Conservation (phyloP, 306 rosid genomes). For the Cotoneaster glaucophyllus region DNA sequence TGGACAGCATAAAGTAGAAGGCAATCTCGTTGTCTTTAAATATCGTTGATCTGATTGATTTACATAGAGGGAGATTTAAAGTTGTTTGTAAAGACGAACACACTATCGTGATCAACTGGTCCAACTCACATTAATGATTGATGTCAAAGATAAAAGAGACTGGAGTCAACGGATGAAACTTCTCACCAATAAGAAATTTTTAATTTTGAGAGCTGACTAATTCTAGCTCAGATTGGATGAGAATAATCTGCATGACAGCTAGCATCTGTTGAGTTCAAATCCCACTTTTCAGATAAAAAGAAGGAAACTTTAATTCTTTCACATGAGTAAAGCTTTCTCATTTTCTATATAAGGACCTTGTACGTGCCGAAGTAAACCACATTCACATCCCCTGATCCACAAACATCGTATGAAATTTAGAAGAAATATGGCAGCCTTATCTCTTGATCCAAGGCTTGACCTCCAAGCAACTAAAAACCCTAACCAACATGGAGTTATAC, state of each 20-base stretch:
- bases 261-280: background rate
- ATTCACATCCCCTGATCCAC: constrained; percentile 14
- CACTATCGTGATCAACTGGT: no score
- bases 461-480: constrained; percentile 22
- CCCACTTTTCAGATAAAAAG: no score
- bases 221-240: background rate
- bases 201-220: background rate
- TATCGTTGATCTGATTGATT: no score
- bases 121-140: no score
- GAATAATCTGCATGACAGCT: constrained; percentile 27
- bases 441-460: constrained; percentile 37
- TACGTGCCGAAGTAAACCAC: constrained; percentile 1
- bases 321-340: background rate
- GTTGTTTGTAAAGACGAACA: no score
- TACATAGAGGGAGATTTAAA: no score
- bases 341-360: constrained; percentile 44
- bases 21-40: background rate
- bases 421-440: constrained; percentile 48
- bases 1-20: background rate
- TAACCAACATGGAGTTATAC: constrained; percentile 30
- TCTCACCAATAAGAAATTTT: no score
- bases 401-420: constrained; percentile 11
- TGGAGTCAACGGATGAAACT: no score
- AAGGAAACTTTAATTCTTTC: constrained; percentile 8
- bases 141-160: no score